A percentile compares a stretch with the other conserved stretches of the same genome.
These are phyloP conservation scores for Chaetomium fimeti DNA, from an alignment of 495 filamentous ascomycete genomes.

Conservation along the genomic window DNA sequence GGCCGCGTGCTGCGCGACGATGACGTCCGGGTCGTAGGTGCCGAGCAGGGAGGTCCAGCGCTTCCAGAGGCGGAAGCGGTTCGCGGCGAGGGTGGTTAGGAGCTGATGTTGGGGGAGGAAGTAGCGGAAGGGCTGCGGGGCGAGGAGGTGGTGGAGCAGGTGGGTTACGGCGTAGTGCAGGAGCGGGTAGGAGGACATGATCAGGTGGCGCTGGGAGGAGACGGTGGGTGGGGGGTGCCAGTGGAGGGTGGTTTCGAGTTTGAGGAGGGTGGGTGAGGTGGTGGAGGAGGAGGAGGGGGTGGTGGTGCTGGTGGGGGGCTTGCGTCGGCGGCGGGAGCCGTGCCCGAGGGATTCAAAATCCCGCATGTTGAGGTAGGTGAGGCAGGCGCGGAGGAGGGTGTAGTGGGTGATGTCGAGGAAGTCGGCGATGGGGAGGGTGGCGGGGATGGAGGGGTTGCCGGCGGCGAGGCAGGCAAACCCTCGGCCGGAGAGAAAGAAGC, in stretches of 20 bases:
- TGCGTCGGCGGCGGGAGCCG: constrained; percentile 3
- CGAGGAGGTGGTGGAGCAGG: constrained; percentile 39
- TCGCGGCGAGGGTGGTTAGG: constrained; percentile 26
- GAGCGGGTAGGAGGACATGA: constrained; percentile 39
- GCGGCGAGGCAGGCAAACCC: constrained; percentile 36
- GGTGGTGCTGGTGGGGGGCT: not conserved
- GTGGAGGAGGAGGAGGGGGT: no score
- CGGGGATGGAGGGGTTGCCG: constrained; percentile 17
- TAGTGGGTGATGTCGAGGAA: constrained; percentile 38
- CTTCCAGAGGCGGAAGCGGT: constrained; percentile 38
- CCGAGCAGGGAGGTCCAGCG: constrained; percentile 41
- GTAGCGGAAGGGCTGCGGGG: constrained; percentile 35
- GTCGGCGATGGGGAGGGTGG: constrained; percentile 18
- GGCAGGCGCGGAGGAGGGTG: constrained; percentile 36
- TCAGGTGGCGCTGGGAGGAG: constrained; percentile 31
- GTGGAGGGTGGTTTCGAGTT: not conserved
- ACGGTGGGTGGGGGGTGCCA: constrained; percentile 12
- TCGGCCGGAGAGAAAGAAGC: constrained; percentile 40
- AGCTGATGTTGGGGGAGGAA: constrained; percentile 39
- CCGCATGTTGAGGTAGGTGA: constrained; percentile 41
- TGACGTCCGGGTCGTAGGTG: constrained; percentile 28
- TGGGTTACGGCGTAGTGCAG: constrained; percentile 40
- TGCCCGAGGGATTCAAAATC: constrained; percentile 38
- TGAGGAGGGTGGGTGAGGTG: not conserved
- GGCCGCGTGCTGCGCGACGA: constrained; percentile 24